These are phyloP conservation scores for Emericellopsis terricola DNA, from an alignment of 495 filamentous ascomycete genomes.

Conservation along the genomic window DNA sequence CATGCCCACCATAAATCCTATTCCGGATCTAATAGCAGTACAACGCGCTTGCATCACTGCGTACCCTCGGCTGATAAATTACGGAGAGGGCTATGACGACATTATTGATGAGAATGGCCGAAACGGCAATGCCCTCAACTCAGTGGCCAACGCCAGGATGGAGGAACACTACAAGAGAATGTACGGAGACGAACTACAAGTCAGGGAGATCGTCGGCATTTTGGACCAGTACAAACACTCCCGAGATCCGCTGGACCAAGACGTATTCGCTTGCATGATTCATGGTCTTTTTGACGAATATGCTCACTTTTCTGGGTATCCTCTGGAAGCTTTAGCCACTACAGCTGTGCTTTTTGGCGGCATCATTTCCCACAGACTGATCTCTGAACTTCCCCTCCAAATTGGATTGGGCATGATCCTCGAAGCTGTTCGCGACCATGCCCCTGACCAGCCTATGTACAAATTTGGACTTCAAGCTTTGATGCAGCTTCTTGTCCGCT, in stretches of 20 bases:
- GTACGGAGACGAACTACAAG: slow-evolving; percentile 74
- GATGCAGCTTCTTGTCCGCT: slow-evolving; percentile 60
- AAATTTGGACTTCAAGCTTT: slow-evolving; percentile 97
- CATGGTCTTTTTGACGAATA: slow-evolving; percentile 97
- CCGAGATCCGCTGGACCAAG: slow-evolving; percentile 63
- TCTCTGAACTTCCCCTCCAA: slow-evolving; percentile 75
- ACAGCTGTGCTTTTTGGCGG: slow-evolving; percentile 94
- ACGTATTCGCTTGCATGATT: slow-evolving; percentile 96
- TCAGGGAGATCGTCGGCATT: slow-evolving; percentile 61
- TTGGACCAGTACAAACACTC: slow-evolving; percentile 77
- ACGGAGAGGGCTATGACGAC: slow-evolving; percentile 78
- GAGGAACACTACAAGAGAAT: slow-evolving; percentile 92
- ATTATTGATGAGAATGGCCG: slow-evolving; percentile 73
- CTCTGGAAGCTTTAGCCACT: slow-evolving; percentile 79
- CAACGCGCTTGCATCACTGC: slow-evolving; percentile 79
- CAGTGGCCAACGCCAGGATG: slow-evolving; percentile 75
- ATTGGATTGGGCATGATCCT: slow-evolving; percentile 90
- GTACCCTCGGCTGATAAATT: slow-evolving; percentile 93
- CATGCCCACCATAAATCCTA: slow-evolving; percentile 24
- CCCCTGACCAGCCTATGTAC: slow-evolving; percentile 75
- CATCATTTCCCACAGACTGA: slow-evolving; percentile 82
- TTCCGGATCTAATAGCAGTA: slow-evolving; percentile 35
- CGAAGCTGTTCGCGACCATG: slow-evolving; percentile 74
- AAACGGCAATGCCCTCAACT: slow-evolving; percentile 57
- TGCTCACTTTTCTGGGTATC: slow-evolving; percentile 84